These are phyloP conservation scores for Houttuynia cordata DNA, from an alignment of 164 flowering plant genomes.

Conservation along the genomic window DNA sequence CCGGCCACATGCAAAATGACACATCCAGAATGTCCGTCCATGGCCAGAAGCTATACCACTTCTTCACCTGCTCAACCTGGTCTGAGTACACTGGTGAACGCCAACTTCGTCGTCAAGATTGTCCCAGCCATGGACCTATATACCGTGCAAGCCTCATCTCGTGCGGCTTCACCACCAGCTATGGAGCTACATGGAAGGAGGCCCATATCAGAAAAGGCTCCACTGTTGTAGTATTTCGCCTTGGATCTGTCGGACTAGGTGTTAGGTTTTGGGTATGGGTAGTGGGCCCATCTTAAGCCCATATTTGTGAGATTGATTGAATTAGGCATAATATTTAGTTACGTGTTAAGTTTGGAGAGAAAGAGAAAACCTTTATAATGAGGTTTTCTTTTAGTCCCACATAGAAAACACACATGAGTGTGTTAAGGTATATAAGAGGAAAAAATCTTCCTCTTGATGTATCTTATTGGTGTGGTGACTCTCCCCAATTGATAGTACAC, in stretches of 20 bases:
- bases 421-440: no score
- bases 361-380: no score
- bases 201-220: constrained; percentile 27
- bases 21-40: constrained; percentile 22
- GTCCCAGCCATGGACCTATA: constrained; percentile 8
- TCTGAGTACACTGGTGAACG: constrained; percentile 26
- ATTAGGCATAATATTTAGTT: no score
- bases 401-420: no score
- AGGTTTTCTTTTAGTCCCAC: no score
- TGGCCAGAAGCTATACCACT: constrained; percentile 30
- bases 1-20: constrained; percentile 30
- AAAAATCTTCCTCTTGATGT: no score
- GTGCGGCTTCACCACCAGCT: constrained; percentile 28
- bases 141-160: constrained; percentile 22
- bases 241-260: constrained; percentile 50
- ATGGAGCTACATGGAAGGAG: constrained; percentile 35
- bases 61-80: constrained; percentile 31
- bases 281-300: no score
- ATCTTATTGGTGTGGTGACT: no score
- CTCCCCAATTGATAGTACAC: no score
- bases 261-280: no score
- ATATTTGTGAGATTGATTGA: no score
- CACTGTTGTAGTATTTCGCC: constrained; percentile 34
- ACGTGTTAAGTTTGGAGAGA: no score
- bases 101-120: constrained; percentile 17